Evolutionary conservation across 2,329 filamentous ascomycete species (phyloP), one percentile per base, ranked within the genome.

Genomic region (Arthrobotrys conoides): DNA sequence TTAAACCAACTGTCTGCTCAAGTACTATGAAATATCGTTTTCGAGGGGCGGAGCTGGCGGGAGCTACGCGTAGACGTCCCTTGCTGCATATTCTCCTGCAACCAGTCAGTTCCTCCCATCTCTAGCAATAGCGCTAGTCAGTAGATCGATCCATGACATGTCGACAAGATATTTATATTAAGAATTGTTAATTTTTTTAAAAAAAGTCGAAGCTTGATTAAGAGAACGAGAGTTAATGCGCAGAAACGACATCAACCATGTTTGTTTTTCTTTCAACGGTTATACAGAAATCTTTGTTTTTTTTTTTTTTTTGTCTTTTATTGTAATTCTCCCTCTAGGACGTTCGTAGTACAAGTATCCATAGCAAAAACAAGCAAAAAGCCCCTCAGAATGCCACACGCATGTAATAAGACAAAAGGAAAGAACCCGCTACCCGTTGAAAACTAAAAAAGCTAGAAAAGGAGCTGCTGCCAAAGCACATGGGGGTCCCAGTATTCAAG

Each of bases 371-470:
- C 41, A 65, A 65, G n/a, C 14, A 33, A 65, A 68, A 71, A 53
- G 30, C 30, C 51, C 70, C 61, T 41, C 69, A 67, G 53, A 59
- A 67, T 73, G 38, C 57, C 67, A 63, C 67, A 30, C 55, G 27
- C 38, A 36, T 46, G 14, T 36, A 61, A 59, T 63, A 61, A 67
- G 33, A 41, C 24, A 67, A 59, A 75, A 69, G 41, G 49, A 69
- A 53, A 48, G 30, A 44, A 69, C 64, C 71, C 63, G 64, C 71
- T 68, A 75, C 71, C 71, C 64, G 64, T 44, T 49, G 59, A 66
- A 38, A 63, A 72, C 41, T 46, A 38, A 61, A 18, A n/a, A 61
- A 27, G 36, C 33, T 44, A 41, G 57, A 63, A 49, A 55, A 67
- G 46, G 33, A 75, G 16, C 33, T 53, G 55, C 41, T 65, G 22